phyloP scores from a whole-genome alignment of 495 filamentous ascomycete species.

The Physcia stellaris region DNA sequence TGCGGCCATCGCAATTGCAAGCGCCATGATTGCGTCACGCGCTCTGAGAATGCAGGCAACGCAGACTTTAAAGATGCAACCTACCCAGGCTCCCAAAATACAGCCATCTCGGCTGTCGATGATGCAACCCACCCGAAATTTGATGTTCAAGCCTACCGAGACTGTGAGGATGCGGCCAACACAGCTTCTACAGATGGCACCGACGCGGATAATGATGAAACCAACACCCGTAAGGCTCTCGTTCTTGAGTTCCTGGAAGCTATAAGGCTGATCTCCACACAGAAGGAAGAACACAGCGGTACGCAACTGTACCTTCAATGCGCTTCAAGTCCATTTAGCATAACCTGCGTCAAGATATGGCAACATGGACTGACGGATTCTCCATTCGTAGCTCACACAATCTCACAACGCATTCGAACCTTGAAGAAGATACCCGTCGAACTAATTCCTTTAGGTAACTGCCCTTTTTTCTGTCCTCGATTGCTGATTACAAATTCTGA shows the following conservation, averaged over 20 bases:
- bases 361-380: conserved; percentile 12
- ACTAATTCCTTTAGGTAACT: conserved; percentile 84
- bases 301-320: conserved; percentile 25
- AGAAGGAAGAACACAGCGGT: conserved; percentile 82
- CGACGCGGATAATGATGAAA: conserved; percentile 56
- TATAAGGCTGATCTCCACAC: too few species aligned
- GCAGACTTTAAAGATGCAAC: conserved; percentile 43
- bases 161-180: too few species aligned
- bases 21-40: too few species aligned
- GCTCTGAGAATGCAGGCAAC: neutral
- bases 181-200: too few species aligned
- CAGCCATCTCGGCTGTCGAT: conserved; percentile 43
- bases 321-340: neutral
- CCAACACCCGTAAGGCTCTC: conserved; percentile 63
- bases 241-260: too few species aligned
- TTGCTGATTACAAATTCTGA: neutral
- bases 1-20: too few species aligned
- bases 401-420: conserved; percentile 85
- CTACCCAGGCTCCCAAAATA: conserved; percentile 45
- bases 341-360: neutral
- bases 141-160: too few species aligned
- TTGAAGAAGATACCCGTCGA: conserved; percentile 84
- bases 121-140: too few species aligned
- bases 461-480: neutral
- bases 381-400: conserved; percentile 66